Base-by-base conservation (phyloP, 805 yeast genomes). In the Candida multigemmis region DNA sequence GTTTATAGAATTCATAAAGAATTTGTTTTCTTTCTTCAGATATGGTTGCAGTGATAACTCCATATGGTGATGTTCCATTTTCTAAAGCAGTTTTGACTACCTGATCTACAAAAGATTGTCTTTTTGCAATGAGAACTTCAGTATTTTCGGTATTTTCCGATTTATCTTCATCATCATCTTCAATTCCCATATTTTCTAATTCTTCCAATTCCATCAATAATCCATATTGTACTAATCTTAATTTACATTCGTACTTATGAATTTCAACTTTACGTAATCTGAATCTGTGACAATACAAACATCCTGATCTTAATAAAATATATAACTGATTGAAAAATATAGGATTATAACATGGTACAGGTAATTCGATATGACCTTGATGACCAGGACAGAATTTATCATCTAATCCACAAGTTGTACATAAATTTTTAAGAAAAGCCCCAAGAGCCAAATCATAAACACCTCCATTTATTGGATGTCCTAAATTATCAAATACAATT, bases 381-480 rank as follows among this genome's bases (percentile, higher is more conserved):
- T 91, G 99, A 24, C 99, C 99, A 4, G 96, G 96, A 62, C 99
- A 91, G 42, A 74, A 77, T 48, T 80, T 76, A 41, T 89, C 96
- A 50, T 87, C 95, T 36, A 89, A 65, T 12, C 97, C 96, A 71
- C 99, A 91, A 1, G 97, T 89, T 13, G 91, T 70, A 71, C 99
- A 86, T 26, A 82, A 66, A 51, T 89, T 84, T 46, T 78, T 71
- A 36, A 85, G 63, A 46, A 86, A 91, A 1, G 98, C 97, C 39
- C 99, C 99, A 21, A 91, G 61, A n/a, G 95, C 76, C 35, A 89
- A 68, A 56, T 91, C 99, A 46, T 91, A 91, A 18, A 91, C 63
- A 53, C 99, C 99, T 34, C 91, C 87, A 22, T 79, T 68, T 28
- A 91, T 77, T 12, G 99, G 96, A 54, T 93, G 97, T 23, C 97